Percentiles rank a stretch among this genome's conserved stretches.
Evolutionary conservation across 257 asterid genomes (phyloP).

Genomic region (Gentiana macrophylla): DNA sequence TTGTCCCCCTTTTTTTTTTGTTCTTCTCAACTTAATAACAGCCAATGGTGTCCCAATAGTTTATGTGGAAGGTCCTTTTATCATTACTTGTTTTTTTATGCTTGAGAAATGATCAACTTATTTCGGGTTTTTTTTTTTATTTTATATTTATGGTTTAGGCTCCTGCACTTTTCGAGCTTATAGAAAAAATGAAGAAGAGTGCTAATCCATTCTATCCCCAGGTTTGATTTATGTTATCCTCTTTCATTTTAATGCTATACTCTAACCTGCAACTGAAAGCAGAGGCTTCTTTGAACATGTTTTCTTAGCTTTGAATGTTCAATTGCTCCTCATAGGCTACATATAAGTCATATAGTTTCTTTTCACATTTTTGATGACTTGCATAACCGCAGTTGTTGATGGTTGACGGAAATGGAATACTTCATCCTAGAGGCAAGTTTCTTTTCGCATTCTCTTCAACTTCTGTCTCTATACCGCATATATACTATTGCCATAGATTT

Average conservation of each 20-base stretch:
- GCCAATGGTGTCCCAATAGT: too few species aligned
- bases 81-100: background rate
- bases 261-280: background rate
- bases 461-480: too few species aligned
- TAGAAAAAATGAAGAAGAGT: slow-evolving; percentile 54
- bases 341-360: background rate
- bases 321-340: background rate
- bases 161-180: slow-evolving; percentile 64
- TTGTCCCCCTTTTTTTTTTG: background rate
- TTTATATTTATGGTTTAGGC: slow-evolving; percentile 44
- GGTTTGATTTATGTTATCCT: slow-evolving; percentile 19
- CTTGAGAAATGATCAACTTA: slow-evolving; percentile 2
- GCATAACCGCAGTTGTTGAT: slow-evolving; percentile 49
- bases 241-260: too few species aligned
- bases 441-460: slow-evolving; percentile 1
- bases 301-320: background rate
- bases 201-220: slow-evolving; percentile 53
- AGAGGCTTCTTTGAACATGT: background rate
- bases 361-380: slow-evolving; percentile 1
- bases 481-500: background rate
- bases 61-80: background rate
- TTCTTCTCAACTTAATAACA: too few species aligned
- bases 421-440: slow-evolving; percentile 90
- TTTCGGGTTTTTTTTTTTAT: background rate
- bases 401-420: slow-evolving; percentile 95